Conservation (phyloP, 2,329 filamentous ascomycete species). For the Apiospora malaysiana region DNA sequence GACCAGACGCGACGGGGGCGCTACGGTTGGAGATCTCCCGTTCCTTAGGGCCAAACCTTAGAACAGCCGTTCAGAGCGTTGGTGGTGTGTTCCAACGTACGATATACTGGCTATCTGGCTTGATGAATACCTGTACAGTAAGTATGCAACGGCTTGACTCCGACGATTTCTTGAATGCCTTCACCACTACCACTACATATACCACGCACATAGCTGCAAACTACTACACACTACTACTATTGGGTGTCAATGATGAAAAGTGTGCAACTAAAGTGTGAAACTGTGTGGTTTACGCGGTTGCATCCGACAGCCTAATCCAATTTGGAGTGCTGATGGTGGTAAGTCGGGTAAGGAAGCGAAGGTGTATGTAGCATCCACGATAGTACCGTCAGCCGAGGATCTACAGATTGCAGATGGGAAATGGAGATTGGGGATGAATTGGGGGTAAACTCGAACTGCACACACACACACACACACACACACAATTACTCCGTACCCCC, state of each 20-base stretch:
- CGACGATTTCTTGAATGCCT: background rate
- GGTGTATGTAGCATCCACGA: background rate
- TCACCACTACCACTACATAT: background rate
- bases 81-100: conserved; percentile 17
- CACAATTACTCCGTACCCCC: no score
- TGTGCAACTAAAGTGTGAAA: no score
- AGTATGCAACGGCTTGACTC: background rate
- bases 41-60: conserved; percentile 7
- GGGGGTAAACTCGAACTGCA: background rate
- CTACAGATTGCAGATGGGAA: conserved; percentile 14
- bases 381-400: background rate
- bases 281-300: background rate
- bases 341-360: background rate
- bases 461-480: background rate
- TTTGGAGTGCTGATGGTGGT: background rate
- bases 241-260: no score
- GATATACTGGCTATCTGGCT: background rate
- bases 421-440: background rate
- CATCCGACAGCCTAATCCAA: background rate
- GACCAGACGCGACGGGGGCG: background rate
- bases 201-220: background rate
- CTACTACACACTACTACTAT: background rate
- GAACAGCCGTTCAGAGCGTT: background rate
- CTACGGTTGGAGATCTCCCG: conserved; percentile 14
- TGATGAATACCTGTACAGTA: no score